phyloP scores from a whole-genome alignment of 2,329 filamentous ascomycete species.

The Fusarium decemcellulare region DNA sequence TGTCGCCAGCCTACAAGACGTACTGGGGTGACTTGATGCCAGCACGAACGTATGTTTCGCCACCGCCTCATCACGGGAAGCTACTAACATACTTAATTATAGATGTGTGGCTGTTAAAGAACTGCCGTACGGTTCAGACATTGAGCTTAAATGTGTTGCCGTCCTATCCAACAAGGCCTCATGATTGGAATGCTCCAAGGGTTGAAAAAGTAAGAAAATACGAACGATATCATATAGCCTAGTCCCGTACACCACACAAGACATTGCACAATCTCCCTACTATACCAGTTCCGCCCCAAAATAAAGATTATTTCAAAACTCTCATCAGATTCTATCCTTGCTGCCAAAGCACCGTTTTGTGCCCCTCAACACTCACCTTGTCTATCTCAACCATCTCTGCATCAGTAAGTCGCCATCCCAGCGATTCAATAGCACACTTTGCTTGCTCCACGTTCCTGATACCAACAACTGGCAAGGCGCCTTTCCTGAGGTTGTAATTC shows the following conservation, averaged over 20 bases:
- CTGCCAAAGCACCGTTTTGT: constrained; percentile 14
- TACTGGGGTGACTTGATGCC: constrained; percentile 66
- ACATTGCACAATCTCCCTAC: no score
- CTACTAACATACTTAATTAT: not conserved
- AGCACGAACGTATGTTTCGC: constrained; percentile 43
- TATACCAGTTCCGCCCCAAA: no score
- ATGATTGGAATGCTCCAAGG: no score
- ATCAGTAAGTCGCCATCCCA: constrained; percentile 19
- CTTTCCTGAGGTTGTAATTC: constrained; percentile 23
- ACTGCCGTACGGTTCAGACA: constrained; percentile 34
- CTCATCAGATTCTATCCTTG: not conserved
- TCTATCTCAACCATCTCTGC: constrained; percentile 18
- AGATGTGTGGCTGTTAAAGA: constrained; percentile 44
- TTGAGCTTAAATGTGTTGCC: constrained; percentile 38
- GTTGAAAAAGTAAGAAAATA: no score
- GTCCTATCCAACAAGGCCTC: not conserved
- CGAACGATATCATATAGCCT: no score
- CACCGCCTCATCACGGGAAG: not conserved
- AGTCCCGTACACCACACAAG: no score
- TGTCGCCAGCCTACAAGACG: constrained; percentile 74
- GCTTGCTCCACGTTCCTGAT: constrained; percentile 23
- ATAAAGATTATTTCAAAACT: not conserved
- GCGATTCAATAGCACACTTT: constrained; percentile 5
- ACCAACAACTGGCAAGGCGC: constrained; percentile 9
- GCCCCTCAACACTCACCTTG: constrained; percentile 9